Percentiles rank a stretch among this genome's conserved stretches.
Evolutionary conservation across 2,329 filamentous ascomycete species (phyloP).

Genomic region (Xylogone sp.): DNA sequence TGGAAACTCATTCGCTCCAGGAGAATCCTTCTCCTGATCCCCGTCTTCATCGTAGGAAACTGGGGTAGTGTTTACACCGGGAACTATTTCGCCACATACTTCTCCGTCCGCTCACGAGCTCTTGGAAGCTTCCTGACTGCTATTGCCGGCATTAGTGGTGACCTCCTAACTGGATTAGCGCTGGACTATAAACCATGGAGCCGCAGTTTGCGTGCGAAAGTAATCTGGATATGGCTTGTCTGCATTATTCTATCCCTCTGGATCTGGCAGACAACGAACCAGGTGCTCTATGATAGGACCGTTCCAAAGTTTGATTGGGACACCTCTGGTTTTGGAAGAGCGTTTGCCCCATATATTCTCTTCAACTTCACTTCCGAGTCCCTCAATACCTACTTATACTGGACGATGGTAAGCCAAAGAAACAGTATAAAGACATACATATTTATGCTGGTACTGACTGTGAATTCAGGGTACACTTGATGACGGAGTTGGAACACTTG

Average conservation of each 20-base stretch:
- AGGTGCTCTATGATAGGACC: conserved; percentile 39
- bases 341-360: conserved; percentile 43
- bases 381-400: conserved; percentile 61
- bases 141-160: conserved; percentile 58
- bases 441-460: not conserved
- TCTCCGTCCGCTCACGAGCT: conserved; percentile 63
- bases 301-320: conserved; percentile 56
- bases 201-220: conserved; percentile 27
- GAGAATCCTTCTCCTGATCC: conserved; percentile 57
- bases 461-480: conserved; percentile 36
- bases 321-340: conserved; percentile 56
- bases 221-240: conserved; percentile 59
- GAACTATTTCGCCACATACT: conserved; percentile 57
- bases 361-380: conserved; percentile 56
- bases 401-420: conserved; percentile 46
- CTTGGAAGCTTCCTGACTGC: conserved; percentile 67
- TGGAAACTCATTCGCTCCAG: conserved; percentile 52
- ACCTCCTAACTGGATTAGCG: conserved; percentile 55
- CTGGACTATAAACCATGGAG: conserved; percentile 12
- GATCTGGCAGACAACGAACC: conserved; percentile 44
- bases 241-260: conserved; percentile 53
- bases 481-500: conserved; percentile 47
- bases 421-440: not conserved
- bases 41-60: conserved; percentile 64
- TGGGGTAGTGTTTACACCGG: conserved; percentile 51